phyloP scores from a whole-genome alignment of 371 early-diverging fungal species.

The Mucor mucedo region DNA sequence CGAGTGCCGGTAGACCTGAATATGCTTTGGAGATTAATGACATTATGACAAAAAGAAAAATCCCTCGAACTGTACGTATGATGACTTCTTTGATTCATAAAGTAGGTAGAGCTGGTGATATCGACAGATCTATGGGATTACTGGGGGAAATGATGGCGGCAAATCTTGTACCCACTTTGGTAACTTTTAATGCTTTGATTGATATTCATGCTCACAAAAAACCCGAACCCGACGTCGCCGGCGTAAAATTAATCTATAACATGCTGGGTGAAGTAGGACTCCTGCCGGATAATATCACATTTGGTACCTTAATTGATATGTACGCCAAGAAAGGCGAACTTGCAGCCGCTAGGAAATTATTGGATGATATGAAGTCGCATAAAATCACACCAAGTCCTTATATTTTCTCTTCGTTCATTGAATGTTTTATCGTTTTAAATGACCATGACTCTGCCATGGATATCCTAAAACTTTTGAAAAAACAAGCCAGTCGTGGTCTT shows the following conservation, averaged over 20 bases:
- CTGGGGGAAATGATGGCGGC: conserved; percentile 41
- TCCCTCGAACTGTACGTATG: conserved; percentile 34
- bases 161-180: conserved; percentile 33
- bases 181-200: conserved; percentile 57
- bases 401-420: conserved; percentile 42
- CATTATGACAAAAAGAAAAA: conserved; percentile 39
- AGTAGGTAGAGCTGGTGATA: conserved; percentile 47
- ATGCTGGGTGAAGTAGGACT: conserved; percentile 35
- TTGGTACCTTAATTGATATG: conserved; percentile 51
- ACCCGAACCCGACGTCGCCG: conserved; percentile 41
- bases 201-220: conserved; percentile 50
- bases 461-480: conserved; percentile 27
- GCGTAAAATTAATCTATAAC: conserved; percentile 33
- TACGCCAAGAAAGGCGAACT: conserved; percentile 47
- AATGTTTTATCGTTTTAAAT: conserved; percentile 35
- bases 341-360: conserved; percentile 29
- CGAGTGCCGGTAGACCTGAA: conserved; percentile 44
- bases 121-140: conserved; percentile 36
- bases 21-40: conserved; percentile 49
- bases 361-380: conserved; percentile 31
- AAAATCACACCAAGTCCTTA: conserved; percentile 33
- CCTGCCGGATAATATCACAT: conserved; percentile 37
- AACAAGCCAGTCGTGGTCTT: not conserved
- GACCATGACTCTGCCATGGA: conserved; percentile 36
- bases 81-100: conserved; percentile 55